phyloP scores from a whole-genome alignment of 495 filamentous ascomycete species.

The Hypoxylon fragiforme region DNA sequence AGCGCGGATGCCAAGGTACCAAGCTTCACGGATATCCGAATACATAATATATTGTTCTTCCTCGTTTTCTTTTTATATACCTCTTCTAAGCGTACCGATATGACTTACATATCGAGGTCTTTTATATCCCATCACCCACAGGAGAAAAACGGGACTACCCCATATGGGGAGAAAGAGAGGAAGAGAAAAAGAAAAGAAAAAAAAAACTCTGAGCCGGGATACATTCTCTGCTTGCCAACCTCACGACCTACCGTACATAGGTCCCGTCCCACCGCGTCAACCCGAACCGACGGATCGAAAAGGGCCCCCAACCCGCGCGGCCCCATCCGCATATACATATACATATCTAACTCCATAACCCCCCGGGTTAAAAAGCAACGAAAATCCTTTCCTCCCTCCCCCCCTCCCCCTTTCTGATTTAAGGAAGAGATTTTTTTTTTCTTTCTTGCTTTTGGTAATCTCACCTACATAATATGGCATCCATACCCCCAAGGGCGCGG shows the following conservation, averaged over 20 bases:
- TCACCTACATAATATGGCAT: no score
- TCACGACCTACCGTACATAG: conserved; percentile 8
- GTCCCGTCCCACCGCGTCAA: conserved; percentile 28
- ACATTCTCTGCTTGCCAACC: conserved; percentile 15
- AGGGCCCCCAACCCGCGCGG: conserved; percentile 24
- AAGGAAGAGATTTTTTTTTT: no score
- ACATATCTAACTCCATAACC: background rate
- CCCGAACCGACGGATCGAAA: conserved; percentile 30
- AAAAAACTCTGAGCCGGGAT: conserved; percentile 22
- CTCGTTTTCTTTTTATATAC: conserved; percentile 2
- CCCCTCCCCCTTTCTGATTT: no score
- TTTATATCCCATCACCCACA: no score
- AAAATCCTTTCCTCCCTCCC: no score
- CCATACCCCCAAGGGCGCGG: conserved; percentile 20
- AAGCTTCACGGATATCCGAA: conserved; percentile 30
- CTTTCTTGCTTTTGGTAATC: no score
- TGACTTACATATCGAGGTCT: no score
- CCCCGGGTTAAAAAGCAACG: conserved; percentile 6
- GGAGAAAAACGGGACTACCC: no score
- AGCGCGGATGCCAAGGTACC: conserved; percentile 27
- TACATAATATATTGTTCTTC: no score
- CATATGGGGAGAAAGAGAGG: no score
- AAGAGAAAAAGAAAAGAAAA: no score
- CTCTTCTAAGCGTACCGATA: no score
- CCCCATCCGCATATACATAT: conserved; percentile 16